Evolutionary conservation across 495 filamentous ascomycete genomes (phyloP), one percentile per base, ranked within the genome.

Genomic region (Aspergillus biplanus): DNA sequence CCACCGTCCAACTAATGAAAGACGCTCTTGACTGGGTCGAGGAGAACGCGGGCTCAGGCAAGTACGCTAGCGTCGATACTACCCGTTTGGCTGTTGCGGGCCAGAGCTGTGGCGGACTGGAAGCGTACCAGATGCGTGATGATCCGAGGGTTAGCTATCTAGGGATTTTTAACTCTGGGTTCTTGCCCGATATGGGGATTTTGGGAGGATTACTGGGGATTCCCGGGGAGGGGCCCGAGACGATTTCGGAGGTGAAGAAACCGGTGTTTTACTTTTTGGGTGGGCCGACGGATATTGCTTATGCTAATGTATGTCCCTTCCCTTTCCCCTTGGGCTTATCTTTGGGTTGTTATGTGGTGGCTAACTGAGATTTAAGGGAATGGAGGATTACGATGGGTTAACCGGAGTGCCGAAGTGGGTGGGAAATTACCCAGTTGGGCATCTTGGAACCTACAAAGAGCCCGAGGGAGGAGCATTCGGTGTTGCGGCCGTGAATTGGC

Each of bases 231-330:
- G 35, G 13, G n/a, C 15, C 48, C 1, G 46, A 34, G 18, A 32
- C 37, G 7, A 63, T 63, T 31, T 16, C n/a, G 18, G 61, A 58
- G 33, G 61, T 63, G 15, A 21, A 50, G 13, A n/a, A 39, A 21
- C 61, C 61, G 16, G 61, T 63, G n/a, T 63, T 63, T 44, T 58
- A 63, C 33, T 63, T 63, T 34, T 44, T 63, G 44, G 61, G 61
- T 15, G 61, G 61, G 16, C n/a, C 33, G 42, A 7, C 1, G 7
- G 61, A 63, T 52, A 63, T 63, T 44, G 61, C 61, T 2, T 63
- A 63, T 63, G 13, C 31, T 34, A 63, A 63, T 44, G 61, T 63
- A 42, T n/a, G 61, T 50, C 52, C 21, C 18, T 39, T 21, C n/a
- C 33, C 27, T 21, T 7, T 49, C n/a, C n/a, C n/a, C n/a, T n/a